These are phyloP conservation scores for Apiotrichum sp. DNA, from an alignment of 1,284 basidiomycete species.

Conservation along the genomic window DNA sequence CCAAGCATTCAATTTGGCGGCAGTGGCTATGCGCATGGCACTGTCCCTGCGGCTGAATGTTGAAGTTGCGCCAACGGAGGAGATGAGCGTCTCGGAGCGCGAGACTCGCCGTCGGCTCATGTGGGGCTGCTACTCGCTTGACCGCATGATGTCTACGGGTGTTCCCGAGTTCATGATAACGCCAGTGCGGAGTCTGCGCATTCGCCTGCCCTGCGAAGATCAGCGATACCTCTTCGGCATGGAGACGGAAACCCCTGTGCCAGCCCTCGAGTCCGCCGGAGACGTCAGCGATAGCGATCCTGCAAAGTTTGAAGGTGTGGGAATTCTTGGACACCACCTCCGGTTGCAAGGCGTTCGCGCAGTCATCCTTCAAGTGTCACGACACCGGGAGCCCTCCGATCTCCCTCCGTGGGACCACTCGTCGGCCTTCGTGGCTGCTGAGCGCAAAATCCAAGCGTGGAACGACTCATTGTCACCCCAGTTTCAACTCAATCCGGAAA, in stretches of 20 bases:
- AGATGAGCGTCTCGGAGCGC: slow-evolving; percentile 8
- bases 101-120: slow-evolving; percentile 21
- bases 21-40: slow-evolving; percentile 16
- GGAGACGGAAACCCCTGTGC: slow-evolving; percentile 6
- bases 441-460: slow-evolving; percentile 14
- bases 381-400: slow-evolving; percentile 9
- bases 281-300: not conserved
- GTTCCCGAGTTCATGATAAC: slow-evolving; percentile 12
- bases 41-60: slow-evolving; percentile 15
- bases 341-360: slow-evolving; percentile 13
- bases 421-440: slow-evolving; percentile 5
- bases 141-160: slow-evolving; percentile 24
- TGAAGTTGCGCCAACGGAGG: slow-evolving; percentile 11
- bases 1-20: slow-evolving; percentile 12
- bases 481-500: slow-evolving; percentile 18
- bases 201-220: slow-evolving; percentile 15
- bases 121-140: slow-evolving; percentile 22
- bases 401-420: slow-evolving; percentile 14
- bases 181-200: slow-evolving; percentile 1
- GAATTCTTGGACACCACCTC: slow-evolving; percentile 16
- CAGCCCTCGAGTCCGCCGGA: slow-evolving; percentile 4
- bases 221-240: slow-evolving; percentile 13
- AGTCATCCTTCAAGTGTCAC: slow-evolving; percentile 11
- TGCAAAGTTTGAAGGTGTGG: slow-evolving; percentile 7
- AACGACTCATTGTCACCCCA: slow-evolving; percentile 10